phyloP scores from a whole-genome alignment of 2,329 filamentous ascomycete species.

The Pseudocercospora crystallina region DNA sequence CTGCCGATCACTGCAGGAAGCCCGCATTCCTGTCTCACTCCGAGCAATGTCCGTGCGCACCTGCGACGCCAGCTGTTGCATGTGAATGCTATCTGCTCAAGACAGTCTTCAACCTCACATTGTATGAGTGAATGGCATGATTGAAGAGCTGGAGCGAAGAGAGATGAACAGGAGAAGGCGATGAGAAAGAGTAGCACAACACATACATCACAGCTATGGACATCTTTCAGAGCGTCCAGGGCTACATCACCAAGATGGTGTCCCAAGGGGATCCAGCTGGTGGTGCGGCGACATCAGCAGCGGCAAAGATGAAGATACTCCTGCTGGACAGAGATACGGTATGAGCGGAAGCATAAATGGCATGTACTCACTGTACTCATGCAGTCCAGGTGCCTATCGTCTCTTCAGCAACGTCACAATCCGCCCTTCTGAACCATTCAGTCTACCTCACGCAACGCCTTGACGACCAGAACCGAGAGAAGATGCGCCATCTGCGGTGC shows the following conservation, averaged over 20 bases:
- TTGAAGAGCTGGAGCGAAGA: neutral
- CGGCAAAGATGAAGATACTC: conserved; percentile 97
- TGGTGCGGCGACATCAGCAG: conserved; percentile 50
- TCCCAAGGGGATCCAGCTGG: conserved; percentile 65
- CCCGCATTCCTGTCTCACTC: too few species aligned
- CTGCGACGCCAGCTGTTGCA: too few species aligned
- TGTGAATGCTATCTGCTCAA: too few species aligned
- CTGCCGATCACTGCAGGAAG: too few species aligned
- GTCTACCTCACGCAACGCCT: conserved; percentile 96
- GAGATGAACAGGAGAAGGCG: neutral
- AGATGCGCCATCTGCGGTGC: conserved; percentile 95
- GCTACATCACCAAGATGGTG: conserved; percentile 96
- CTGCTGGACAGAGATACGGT: conserved; percentile 89
- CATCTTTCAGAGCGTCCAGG: conserved; percentile 84
- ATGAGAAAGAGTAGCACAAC: conserved; percentile 3
- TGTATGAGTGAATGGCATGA: too few species aligned
- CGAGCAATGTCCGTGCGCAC: too few species aligned
- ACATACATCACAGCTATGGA: conserved; percentile 65
- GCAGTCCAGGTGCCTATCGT: conserved; percentile 71
- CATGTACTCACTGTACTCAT: conserved; percentile 15
- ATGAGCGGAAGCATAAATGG: conserved; percentile 36
- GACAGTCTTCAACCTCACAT: too few species aligned
- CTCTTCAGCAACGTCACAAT: conserved; percentile 94
- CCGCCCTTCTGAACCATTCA: conserved; percentile 89
- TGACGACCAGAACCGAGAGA: conserved; percentile 85